Percentiles rank a stretch among this genome's conserved stretches.
Evolutionary conservation across 2,329 filamentous ascomycete species (phyloP).

Genomic region (Fusarium gaditjirri): DNA sequence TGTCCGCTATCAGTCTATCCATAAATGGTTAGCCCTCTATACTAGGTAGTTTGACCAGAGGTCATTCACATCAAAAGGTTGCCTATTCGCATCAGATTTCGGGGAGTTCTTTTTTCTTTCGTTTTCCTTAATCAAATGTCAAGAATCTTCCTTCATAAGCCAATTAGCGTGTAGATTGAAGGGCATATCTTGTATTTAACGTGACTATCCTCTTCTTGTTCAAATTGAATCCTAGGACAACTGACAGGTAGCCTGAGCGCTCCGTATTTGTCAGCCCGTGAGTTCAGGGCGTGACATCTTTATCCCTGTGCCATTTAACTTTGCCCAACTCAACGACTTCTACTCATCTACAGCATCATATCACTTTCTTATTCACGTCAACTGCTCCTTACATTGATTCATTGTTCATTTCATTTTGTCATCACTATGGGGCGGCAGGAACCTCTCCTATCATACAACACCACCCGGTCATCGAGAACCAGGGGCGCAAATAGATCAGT

Average conservation of each 20-base stretch:
- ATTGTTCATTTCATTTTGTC: background rate
- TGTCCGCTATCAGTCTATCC: background rate
- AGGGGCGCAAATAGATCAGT: constrained; percentile 24
- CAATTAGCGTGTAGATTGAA: too few relatives aligned
- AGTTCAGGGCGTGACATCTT: constrained; percentile 6
- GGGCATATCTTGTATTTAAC: background rate
- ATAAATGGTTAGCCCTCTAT: background rate
- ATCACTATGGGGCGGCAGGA: constrained; percentile 37
- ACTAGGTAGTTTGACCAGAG: background rate
- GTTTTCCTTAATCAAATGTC: background rate
- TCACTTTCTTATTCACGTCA: background rate
- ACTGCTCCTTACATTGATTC: background rate
- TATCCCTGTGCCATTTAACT: constrained; percentile 22
- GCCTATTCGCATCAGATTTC: background rate
- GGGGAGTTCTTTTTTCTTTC: background rate
- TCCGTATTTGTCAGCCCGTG: constrained; percentile 32
- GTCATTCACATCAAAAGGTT: background rate
- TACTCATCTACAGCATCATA: background rate
- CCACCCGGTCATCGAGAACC: constrained; percentile 23
- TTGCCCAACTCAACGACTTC: background rate
- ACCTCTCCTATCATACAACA: constrained; percentile 36
- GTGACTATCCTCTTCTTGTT: background rate
- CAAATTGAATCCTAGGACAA: background rate
- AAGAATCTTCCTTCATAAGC: too few relatives aligned
- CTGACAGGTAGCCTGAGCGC: background rate